A percentile compares a stretch with the other conserved stretches of the same genome.
Conservation (phyloP, 352 stramenopile species). For the Phytophthora pistaciae region DNA sequence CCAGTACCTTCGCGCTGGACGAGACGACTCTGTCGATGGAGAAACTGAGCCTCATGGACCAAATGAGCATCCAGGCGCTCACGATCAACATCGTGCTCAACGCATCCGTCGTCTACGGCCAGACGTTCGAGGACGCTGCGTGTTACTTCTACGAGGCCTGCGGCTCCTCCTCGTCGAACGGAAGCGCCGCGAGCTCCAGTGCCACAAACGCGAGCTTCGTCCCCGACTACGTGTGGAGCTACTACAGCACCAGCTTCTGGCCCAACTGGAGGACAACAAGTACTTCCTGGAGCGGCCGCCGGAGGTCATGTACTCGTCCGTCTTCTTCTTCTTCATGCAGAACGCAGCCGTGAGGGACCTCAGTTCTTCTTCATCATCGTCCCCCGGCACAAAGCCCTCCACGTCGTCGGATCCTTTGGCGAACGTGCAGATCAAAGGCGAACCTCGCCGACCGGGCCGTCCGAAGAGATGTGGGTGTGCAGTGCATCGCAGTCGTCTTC, state of each 20-base stretch:
- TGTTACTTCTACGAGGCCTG: conserved; percentile 19
- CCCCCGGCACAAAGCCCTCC: neutral
- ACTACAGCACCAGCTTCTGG: conserved; percentile 40
- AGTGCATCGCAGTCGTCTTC: no score
- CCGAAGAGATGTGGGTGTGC: no score
- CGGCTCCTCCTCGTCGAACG: conserved; percentile 16
- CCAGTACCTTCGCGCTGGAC: conserved; percentile 29
- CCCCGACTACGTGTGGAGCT: conserved; percentile 35
- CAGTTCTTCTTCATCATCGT: conserved; percentile 8
- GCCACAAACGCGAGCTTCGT: conserved; percentile 15
- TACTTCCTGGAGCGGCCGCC: conserved; percentile 47
- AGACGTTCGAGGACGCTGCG: conserved; percentile 13
- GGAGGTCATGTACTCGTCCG: conserved; percentile 56
- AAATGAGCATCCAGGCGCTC: conserved; percentile 38
- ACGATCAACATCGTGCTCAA: conserved; percentile 39
- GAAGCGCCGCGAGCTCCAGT: neutral
- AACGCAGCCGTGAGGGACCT: conserved; percentile 45
- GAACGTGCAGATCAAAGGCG: conserved; percentile 46
- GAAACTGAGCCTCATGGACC: conserved; percentile 24
- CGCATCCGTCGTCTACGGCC: conserved; percentile 28
- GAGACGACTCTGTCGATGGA: conserved; percentile 39
- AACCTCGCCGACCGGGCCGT: conserved; percentile 9
- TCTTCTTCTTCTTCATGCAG: conserved; percentile 55
- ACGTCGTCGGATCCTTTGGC: conserved; percentile 25
- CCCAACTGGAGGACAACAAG: conserved; percentile 46